Evolutionary conservation across 2,329 filamentous ascomycete genomes (phyloP).

Genomic region (Pseudogymnoascus sp.): DNA sequence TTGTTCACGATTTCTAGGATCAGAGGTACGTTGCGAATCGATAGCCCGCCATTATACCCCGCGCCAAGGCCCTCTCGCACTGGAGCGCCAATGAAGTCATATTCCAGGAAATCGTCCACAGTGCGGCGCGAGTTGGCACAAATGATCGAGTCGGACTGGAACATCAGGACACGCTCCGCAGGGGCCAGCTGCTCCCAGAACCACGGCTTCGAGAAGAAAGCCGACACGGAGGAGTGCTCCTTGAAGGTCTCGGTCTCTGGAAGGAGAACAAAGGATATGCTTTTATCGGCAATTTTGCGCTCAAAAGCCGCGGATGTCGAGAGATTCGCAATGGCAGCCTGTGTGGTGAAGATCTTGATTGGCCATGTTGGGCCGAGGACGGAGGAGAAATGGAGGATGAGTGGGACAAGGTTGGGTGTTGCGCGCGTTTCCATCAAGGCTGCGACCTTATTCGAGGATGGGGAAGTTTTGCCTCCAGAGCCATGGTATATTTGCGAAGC

Average conservation of each 20-base stretch:
- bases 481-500: slow-evolving; percentile 5
- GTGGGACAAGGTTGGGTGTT: slow-evolving; percentile 30
- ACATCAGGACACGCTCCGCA: slow-evolving; percentile 28
- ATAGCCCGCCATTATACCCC: slow-evolving; percentile 33
- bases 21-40: slow-evolving; percentile 30
- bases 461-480: neutral
- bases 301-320: slow-evolving; percentile 30
- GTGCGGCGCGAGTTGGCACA: slow-evolving; percentile 29
- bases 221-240: slow-evolving; percentile 23
- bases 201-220: slow-evolving; percentile 28
- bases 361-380: slow-evolving; percentile 39
- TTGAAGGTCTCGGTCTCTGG: slow-evolving; percentile 31
- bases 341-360: slow-evolving; percentile 36
- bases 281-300: slow-evolving; percentile 29
- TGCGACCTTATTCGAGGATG: slow-evolving; percentile 25
- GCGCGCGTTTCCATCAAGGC: slow-evolving; percentile 34
- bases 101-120: slow-evolving; percentile 31
- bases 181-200: slow-evolving; percentile 30
- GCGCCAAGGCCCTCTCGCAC: slow-evolving; percentile 20
- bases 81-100: slow-evolving; percentile 32
- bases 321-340: neutral
- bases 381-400: slow-evolving; percentile 34
- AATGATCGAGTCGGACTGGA: slow-evolving; percentile 31
- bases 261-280: slow-evolving; percentile 35
- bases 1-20: slow-evolving; percentile 26